These are phyloP conservation scores for Cynara cardunculus DNA, from an alignment of 129 eudicot genomes.

Conservation along the genomic window DNA sequence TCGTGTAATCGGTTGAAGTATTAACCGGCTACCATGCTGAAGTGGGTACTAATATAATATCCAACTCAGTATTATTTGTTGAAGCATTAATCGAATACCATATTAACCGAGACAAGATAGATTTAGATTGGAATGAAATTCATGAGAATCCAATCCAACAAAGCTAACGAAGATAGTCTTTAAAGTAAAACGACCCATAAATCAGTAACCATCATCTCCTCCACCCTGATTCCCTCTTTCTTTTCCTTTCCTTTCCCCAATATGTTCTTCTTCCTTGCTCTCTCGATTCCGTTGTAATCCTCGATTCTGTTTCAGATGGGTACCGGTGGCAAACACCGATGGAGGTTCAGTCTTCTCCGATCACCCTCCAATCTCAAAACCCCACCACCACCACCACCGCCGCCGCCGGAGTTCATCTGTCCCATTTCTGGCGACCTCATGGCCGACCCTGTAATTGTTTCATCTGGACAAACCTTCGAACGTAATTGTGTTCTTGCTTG, in stretches of 20 bases:
- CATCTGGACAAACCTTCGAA: constrained; percentile 87
- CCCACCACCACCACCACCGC: neutral
- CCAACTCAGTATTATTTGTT: no score
- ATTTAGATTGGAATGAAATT: no score
- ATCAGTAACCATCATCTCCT: constrained; percentile 1
- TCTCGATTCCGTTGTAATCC: neutral
- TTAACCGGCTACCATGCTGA: no score
- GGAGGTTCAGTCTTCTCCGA: constrained; percentile 56
- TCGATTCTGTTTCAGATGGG: constrained; percentile 40
- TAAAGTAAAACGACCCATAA: no score
- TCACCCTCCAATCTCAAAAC: constrained; percentile 27
- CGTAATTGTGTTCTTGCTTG: constrained; percentile 66
- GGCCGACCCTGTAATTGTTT: constrained; percentile 82
- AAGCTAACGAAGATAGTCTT: no score
- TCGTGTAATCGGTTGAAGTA: no score
- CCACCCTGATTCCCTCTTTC: constrained; percentile 15
- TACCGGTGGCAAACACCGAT: constrained; percentile 40
- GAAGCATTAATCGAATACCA: no score
- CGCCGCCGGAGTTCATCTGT: constrained; percentile 56
- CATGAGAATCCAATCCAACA: no score
- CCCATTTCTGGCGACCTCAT: constrained; percentile 56
- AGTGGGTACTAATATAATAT: no score
- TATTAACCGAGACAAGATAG: no score
- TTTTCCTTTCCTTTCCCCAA: constrained; percentile 16
- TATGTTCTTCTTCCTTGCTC: neutral